Evolutionary conservation across 495 filamentous ascomycete genomes (phyloP).

Genomic region (Daldinia vernicosa): DNA sequence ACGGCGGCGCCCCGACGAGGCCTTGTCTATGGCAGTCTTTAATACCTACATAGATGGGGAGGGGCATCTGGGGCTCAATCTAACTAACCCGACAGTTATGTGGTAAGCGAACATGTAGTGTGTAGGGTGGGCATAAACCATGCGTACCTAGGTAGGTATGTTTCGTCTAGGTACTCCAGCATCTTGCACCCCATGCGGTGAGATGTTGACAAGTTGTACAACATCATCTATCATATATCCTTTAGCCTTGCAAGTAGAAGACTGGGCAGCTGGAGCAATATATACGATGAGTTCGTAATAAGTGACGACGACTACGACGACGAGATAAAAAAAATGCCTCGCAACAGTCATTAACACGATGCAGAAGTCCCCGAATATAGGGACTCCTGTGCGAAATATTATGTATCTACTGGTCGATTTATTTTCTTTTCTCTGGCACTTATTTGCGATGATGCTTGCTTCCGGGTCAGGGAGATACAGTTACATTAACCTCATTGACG

Average conservation of each 20-base stretch:
- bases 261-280: neutral
- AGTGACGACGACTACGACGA: neutral
- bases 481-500: conserved; percentile 28
- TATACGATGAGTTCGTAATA: conserved; percentile 1
- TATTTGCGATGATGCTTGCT: conserved; percentile 14
- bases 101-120: conserved; percentile 25
- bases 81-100: conserved; percentile 26
- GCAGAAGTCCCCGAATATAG: conserved; percentile 29
- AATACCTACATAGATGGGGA: conserved; percentile 7
- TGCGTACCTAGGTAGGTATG: neutral
- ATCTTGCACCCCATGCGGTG: conserved; percentile 11
- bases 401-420: conserved; percentile 1
- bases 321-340: conserved; percentile 4
- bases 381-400: conserved; percentile 35
- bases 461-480: conserved; percentile 24
- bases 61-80: conserved; percentile 34
- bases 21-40: conserved; percentile 28
- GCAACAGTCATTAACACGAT: neutral
- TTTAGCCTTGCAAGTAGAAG: conserved; percentile 10
- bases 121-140: conserved; percentile 20
- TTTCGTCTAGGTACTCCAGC: conserved; percentile 1
- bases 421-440: neutral
- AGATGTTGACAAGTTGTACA: conserved; percentile 17
- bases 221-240: conserved; percentile 10
- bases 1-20: conserved; percentile 22